These are phyloP conservation scores for Candida tammaniensis DNA, from an alignment of 805 yeast genomes.

Conservation along the genomic window DNA sequence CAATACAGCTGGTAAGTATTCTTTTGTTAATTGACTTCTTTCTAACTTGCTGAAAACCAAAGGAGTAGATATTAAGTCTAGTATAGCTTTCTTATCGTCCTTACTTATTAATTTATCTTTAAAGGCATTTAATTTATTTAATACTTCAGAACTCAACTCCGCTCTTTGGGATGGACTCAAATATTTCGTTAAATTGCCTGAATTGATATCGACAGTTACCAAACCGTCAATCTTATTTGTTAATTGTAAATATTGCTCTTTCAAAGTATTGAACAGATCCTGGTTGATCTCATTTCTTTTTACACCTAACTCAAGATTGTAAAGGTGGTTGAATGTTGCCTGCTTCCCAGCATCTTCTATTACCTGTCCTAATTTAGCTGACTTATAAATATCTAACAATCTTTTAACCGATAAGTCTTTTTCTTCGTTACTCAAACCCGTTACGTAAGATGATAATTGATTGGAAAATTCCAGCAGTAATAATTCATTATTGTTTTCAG, in stretches of 20 bases:
- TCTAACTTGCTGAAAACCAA: conserved; percentile 37
- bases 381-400: conserved; percentile 46
- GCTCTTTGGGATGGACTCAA: conserved; percentile 28
- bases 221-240: conserved; percentile 40
- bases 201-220: conserved; percentile 46
- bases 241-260: conserved; percentile 32
- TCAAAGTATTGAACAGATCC: conserved; percentile 19
- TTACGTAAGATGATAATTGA: conserved; percentile 19
- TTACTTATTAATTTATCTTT: conserved; percentile 25
- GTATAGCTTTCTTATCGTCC: conserved; percentile 41
- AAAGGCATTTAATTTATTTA: conserved; percentile 19
- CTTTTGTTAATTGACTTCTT: conserved; percentile 40
- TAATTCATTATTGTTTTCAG: conserved; percentile 31
- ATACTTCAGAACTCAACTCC: conserved; percentile 19
- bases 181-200: conserved; percentile 38
- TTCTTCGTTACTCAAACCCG: conserved; percentile 23
- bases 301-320: conserved; percentile 41
- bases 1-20: conserved; percentile 53
- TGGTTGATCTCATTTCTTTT: conserved; percentile 34
- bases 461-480: conserved; percentile 1
- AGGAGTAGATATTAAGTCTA: conserved; percentile 40
- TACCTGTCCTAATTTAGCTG: conserved; percentile 52
- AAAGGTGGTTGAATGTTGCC: conserved; percentile 50
- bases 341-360: conserved; percentile 56
- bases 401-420: conserved; percentile 39